Evolutionary conservation across 495 filamentous ascomycete genomes (phyloP).

Genomic region (Penicillium odoratum): DNA sequence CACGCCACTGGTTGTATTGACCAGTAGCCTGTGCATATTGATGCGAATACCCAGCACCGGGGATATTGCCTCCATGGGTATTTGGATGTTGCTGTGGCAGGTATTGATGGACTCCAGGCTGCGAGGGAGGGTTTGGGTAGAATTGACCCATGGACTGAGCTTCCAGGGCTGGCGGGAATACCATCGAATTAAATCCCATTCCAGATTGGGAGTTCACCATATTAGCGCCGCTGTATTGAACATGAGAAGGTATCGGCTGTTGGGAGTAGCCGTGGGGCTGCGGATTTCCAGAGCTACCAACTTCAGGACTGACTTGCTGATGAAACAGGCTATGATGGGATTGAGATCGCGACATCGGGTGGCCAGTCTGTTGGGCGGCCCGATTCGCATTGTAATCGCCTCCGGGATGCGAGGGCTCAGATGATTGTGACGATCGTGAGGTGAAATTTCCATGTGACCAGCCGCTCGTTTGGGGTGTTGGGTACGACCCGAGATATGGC

Average conservation of each 20-base stretch:
- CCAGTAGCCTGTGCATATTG: neutral
- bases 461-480: slow-evolving; percentile 8
- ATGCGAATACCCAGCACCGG: neutral
- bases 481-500: slow-evolving; percentile 12
- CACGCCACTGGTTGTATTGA: slow-evolving; percentile 3
- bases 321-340: slow-evolving; percentile 15
- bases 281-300: slow-evolving; percentile 2
- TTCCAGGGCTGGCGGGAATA: neutral
- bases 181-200: slow-evolving; percentile 3
- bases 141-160: slow-evolving; percentile 2
- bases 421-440: slow-evolving; percentile 5
- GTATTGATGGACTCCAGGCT: slow-evolving; percentile 15
- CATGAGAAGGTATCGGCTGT: slow-evolving; percentile 4
- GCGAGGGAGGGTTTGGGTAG: slow-evolving; percentile 19
- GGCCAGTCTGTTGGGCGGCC: neutral
- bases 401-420: slow-evolving; percentile 1
- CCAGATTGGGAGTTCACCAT: slow-evolving; percentile 17
- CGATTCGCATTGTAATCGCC: slow-evolving; percentile 3
- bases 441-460: slow-evolving; percentile 8
- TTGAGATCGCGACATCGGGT: slow-evolving; percentile 16
- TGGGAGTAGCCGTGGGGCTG: slow-evolving; percentile 14
- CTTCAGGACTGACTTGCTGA: neutral
- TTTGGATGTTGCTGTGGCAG: slow-evolving; percentile 7
- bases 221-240: slow-evolving; percentile 15
- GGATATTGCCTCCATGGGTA: neutral